These are phyloP conservation scores for Limtongia smithiae DNA, from an alignment of 805 yeast genomes.

Conservation along the genomic window DNA sequence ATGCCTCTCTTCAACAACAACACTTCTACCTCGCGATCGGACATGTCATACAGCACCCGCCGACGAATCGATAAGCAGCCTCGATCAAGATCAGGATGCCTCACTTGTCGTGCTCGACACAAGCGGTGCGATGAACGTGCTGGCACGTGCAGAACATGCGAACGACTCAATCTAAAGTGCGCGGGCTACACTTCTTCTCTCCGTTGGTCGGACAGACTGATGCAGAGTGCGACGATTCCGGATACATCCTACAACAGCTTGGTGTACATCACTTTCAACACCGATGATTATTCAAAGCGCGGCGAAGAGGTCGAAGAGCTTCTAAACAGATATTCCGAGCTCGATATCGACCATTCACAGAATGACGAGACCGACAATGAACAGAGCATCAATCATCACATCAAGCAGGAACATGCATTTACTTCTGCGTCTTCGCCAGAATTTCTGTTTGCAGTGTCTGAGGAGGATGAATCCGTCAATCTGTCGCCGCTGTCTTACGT, in stretches of 20 bases:
- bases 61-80: slow-evolving; percentile 22
- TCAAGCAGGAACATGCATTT: too few relatives aligned
- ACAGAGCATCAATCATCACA: too few relatives aligned
- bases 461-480: too few relatives aligned
- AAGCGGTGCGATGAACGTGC: slow-evolving; percentile 62
- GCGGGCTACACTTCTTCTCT: slow-evolving; percentile 31
- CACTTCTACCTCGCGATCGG: too few relatives aligned
- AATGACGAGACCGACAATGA: background rate
- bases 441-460: too few relatives aligned
- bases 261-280: slow-evolving; percentile 10
- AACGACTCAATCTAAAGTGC: slow-evolving; percentile 63
- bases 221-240: slow-evolving; percentile 12
- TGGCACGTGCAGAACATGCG: slow-evolving; percentile 59
- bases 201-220: slow-evolving; percentile 24
- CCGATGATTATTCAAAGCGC: slow-evolving; percentile 11
- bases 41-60: slow-evolving; percentile 2
- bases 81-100: slow-evolving; percentile 24
- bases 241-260: slow-evolving; percentile 12
- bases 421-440: too few relatives aligned
- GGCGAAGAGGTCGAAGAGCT: slow-evolving; percentile 16
- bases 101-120: slow-evolving; percentile 62
- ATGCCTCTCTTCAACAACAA: too few relatives aligned
- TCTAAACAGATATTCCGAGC: slow-evolving; percentile 11
- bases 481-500: too few relatives aligned
- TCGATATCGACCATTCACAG: slow-evolving; percentile 8